These are phyloP conservation scores for Scalesia atractyloides DNA, from an alignment of 129 eudicot genomes.

Conservation along the genomic window DNA sequence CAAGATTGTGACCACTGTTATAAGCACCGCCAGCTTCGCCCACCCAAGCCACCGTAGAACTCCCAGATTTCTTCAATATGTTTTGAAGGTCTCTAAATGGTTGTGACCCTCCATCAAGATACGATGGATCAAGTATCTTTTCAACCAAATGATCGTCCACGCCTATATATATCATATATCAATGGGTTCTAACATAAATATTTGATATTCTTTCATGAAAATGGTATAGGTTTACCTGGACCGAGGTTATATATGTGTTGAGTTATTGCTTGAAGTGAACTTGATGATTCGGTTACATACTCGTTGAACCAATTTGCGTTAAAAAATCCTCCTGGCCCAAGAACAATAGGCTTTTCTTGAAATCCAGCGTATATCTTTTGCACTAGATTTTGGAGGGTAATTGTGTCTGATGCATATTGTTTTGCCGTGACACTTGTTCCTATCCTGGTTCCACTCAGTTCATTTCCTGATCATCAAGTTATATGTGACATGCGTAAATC, in stretches of 20 bases:
- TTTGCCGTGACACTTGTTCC: constrained; percentile 51
- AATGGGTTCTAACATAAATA: neutral
- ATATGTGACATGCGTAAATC: neutral
- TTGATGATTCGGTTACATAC: constrained; percentile 20
- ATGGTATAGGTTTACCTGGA: constrained; percentile 46
- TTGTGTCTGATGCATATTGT: constrained; percentile 56
- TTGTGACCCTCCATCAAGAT: constrained; percentile 50
- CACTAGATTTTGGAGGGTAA: constrained; percentile 49
- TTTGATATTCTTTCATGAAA: neutral
- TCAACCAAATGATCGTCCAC: constrained; percentile 48
- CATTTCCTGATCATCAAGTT: constrained; percentile 52
- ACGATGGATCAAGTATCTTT: constrained; percentile 62
- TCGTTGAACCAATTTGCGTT: constrained; percentile 60
- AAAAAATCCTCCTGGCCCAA: constrained; percentile 74
- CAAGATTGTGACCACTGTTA: constrained; percentile 71
- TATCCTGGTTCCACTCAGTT: constrained; percentile 58
- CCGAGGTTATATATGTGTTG: constrained; percentile 84
- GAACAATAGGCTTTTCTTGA: constrained; percentile 48
- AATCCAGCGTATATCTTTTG: constrained; percentile 34
- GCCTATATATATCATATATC: constrained; percentile 31
- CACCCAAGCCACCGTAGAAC: constrained; percentile 70
- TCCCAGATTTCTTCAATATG: constrained; percentile 34
- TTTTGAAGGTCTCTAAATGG: constrained; percentile 48
- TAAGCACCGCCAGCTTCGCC: constrained; percentile 88
- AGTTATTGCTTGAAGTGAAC: constrained; percentile 39